Evolutionary conservation across 2,329 filamentous ascomycete genomes (phyloP).

Genomic region (Zymoseptoria tritici): DNA sequence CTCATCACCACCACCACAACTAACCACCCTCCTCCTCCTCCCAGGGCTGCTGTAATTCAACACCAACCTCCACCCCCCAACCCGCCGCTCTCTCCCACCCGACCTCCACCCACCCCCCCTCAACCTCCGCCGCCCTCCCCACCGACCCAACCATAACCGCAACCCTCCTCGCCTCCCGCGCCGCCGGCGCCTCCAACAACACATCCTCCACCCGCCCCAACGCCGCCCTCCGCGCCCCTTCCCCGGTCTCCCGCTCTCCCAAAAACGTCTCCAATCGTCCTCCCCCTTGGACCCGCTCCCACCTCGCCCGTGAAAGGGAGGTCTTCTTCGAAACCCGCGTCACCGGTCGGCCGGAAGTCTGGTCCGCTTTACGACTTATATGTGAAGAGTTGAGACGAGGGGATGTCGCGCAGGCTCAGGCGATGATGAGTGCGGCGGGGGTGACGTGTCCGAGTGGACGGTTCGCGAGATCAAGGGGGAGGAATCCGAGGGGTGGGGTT

Average conservation of each 20-base stretch:
- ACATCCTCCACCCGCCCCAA: constrained; percentile 18
- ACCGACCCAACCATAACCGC: neutral
- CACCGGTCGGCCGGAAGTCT: constrained; percentile 68
- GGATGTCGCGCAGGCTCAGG: constrained; percentile 55
- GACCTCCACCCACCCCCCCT: neutral
- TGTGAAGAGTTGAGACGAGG: constrained; percentile 58
- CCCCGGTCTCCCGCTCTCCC: constrained; percentile 15
- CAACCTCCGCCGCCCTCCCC: neutral
- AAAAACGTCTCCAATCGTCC: constrained; percentile 15
- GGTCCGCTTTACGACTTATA: constrained; percentile 65
- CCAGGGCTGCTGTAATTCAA: constrained; percentile 4
- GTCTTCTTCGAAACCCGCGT: constrained; percentile 91
- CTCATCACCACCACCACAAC: neutral
- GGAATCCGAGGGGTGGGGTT: constrained; percentile 28
- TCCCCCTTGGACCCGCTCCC: constrained; percentile 57
- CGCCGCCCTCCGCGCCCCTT: constrained; percentile 20
- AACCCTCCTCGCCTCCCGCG: neutral
- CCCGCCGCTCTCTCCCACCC: neutral
- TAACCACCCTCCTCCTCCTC: neutral
- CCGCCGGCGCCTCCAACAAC: neutral
- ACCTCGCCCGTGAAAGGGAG: constrained; percentile 62
- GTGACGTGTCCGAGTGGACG: constrained; percentile 39
- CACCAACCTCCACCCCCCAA: neutral
- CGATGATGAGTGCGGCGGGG: constrained; percentile 69
- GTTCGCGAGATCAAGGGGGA: constrained; percentile 18